Percentiles rank a stretch among this genome's conserved stretches.
These are phyloP conservation scores for Blastocystis sp. DNA, from an alignment of 352 stramenopile genomes.

Conservation along the genomic window DNA sequence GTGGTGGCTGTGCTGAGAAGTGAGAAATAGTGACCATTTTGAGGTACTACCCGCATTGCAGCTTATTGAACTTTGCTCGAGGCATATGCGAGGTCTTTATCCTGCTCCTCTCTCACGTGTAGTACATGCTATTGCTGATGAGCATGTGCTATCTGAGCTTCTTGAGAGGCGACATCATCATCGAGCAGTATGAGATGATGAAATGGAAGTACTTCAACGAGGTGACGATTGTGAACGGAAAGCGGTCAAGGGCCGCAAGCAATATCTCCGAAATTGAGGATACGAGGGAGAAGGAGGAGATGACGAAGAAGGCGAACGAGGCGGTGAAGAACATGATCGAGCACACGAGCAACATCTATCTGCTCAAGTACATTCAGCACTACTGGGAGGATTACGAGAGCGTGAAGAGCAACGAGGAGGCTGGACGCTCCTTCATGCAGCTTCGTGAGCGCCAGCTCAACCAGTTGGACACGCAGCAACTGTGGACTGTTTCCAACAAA, in stretches of 20 bases:
- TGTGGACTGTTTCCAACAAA: slow-evolving; percentile 47
- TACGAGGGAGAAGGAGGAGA: neutral
- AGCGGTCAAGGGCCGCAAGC: neutral
- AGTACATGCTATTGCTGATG: slow-evolving; percentile 40
- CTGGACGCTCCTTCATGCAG: slow-evolving; percentile 1
- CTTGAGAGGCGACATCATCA: slow-evolving; percentile 58
- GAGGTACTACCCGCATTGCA: slow-evolving; percentile 58
- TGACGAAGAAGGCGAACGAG: slow-evolving; percentile 27
- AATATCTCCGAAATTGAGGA: neutral
- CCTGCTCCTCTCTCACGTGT: neutral
- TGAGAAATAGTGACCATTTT: slow-evolving; percentile 63
- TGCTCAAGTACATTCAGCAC: slow-evolving; percentile 61
- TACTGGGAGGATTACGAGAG: slow-evolving; percentile 64
- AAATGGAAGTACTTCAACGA: slow-evolving; percentile 45
- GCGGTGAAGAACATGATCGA: slow-evolving; percentile 36
- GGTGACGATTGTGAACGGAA: neutral
- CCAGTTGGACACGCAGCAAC: slow-evolving; percentile 24
- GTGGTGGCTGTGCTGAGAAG: neutral
- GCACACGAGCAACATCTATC: slow-evolving; percentile 14
- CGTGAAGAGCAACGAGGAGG: slow-evolving; percentile 47
- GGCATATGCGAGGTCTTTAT: slow-evolving; percentile 13
- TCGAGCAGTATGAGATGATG: slow-evolving; percentile 64
- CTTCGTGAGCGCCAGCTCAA: slow-evolving; percentile 23
- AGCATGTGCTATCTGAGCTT: slow-evolving; percentile 57
- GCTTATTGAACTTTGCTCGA: slow-evolving; percentile 18